Base-by-base conservation (phyloP, 495 filamentous ascomycete genomes). In the Opeltia flavorubescens region DNA sequence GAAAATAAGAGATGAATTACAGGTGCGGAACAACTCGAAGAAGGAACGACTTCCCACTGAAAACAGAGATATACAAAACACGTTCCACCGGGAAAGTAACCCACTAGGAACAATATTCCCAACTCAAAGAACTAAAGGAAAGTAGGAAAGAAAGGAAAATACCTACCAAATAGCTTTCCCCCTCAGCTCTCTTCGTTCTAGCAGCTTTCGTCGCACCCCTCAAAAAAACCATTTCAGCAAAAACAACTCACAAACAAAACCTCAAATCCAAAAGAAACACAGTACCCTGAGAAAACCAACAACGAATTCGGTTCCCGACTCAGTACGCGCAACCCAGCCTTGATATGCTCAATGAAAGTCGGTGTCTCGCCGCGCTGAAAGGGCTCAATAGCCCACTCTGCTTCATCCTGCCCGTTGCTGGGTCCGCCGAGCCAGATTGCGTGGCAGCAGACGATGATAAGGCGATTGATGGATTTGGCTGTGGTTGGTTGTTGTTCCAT, bases 391-490 rank as follows among this genome's bases (percentile, higher is more conserved):
- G 66, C 44, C 84, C 84, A 89, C 60, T 88, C 82, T 13, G 61
- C 48, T 54, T 84, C 81, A 36, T 71, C 63, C 17, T 56, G 46
- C 9, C 80, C 83, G 4, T 68, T 62, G 2, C 62, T 63, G n/a
- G 70, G 65, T 0, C 81, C 83, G 35, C 80, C 78, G 15, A 71
- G 60, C 68, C 83, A 91, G 27, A 91, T 85, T 0, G 76, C 83
- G 59, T 93, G 86, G 53, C 86, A 85, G 62, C 84, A 87, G 40
- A 89, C 81, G 36, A 89, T 62, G 3, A 91, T 74, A 0, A 89
- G 68, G 53, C 83, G 62, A 11, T 46, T 28, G 24, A 43, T 11
- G 12, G 9, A 21, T 17, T 25, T 36, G 4, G 4, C 20, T 17
- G 0, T n/a, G n/a, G 13, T 12, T 6, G 12, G 8, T 36, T 17